Evolutionary conservation across 2,329 filamentous ascomycete species (phyloP), one percentile per base, ranked within the genome.

Genomic region (Didymellaceae sp.): DNA sequence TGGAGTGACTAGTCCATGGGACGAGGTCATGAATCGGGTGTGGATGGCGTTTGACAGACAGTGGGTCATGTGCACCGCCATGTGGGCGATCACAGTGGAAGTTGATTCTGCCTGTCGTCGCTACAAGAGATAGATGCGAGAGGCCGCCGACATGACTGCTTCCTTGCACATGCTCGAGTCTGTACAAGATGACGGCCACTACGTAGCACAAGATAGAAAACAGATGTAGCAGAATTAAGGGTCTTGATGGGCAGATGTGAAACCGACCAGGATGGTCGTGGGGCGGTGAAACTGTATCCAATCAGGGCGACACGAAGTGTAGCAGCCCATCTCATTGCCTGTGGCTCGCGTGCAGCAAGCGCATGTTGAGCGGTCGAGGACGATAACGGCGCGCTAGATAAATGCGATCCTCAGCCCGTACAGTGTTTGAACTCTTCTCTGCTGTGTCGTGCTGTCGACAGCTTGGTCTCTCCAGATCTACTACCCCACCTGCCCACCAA

Each of bases 1-100:
- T 77, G 75, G 74, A 69, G 77, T 55, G 71, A 75, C 40, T 70
- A 54, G 41, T 32, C 18, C 41, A 42, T 42, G 40, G 21, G 51
- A 54, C 51, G 21, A 32, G 31, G 45, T 54, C 54, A 62, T 24
- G 59, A 55, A 32, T 39, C 40, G 20, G 37, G 32, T 31, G 51
- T 45, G 45, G 45, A 49, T 25, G 45, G 51, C 37, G 35, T 45
- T 40, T 20, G 17, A 37, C 39, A 45, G 45, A 40, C 31, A 40
- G 51, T 49, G 44, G 41, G 45, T 45, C 48, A 52, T 46, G 48
- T 43, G 48, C 43, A 42, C 22, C 18, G n/a, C 6, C 22, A 30
- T 14, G 16, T 9, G 30, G 6, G 2, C 26, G 22, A 25, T 13
- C 6, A 5, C 11, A 28, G 26, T 28, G n/a, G n/a, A n/a, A n/a